Base-by-base conservation (phyloP, 2,329 filamentous ascomycete species). In the Colletotrichum lini region DNA sequence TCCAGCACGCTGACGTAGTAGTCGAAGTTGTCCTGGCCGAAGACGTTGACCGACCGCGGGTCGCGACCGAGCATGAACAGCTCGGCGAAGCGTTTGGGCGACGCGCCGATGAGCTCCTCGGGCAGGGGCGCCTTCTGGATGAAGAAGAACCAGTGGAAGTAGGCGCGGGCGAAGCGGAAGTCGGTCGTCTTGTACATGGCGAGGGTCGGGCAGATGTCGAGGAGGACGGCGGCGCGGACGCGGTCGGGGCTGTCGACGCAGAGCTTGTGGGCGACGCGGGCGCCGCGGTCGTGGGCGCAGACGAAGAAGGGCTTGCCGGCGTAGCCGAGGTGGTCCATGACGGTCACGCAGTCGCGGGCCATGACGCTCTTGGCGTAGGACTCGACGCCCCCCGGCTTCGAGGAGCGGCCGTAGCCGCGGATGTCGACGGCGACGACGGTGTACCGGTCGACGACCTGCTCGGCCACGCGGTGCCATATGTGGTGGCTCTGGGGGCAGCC, bases 81-180 rank as follows among this genome's bases (percentile, higher is more conserved):
- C 21, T 82, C 79, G 0, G 82, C 79, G n/a, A 87, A 82, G 44
- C 80, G 78, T 8, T 80, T 75, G 3, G 84, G 82, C 30, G 79
- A 76, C 0, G 75, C 77, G 0, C 78, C 78, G 72, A 85, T 84
- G 57, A 88, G 78, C 50, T 81, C 83, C 75, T 89, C 87, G 0
- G 85, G 88, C 6, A 90, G 81, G 0, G 88, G 85, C 6, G 79
- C 78, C 0, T 79, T 76, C 75, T 90, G 88, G 10, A 89, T 86
- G 23, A 90, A 81, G 73, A 90, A 86, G 63, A 88, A 89, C 88
- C 88, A 90, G 77, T 90, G 88, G 74, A 86, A 90, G 76, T 89
- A 90, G 0, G 82, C 81, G 38, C 80, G 80, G 1, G 86, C 85
- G 70, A 88, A 85, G 0, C 78, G 77, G 5, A 81, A 74, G 62